phyloP scores from a whole-genome alignment of 2,329 filamentous ascomycete genomes.

The Pyrenophora teres region DNA sequence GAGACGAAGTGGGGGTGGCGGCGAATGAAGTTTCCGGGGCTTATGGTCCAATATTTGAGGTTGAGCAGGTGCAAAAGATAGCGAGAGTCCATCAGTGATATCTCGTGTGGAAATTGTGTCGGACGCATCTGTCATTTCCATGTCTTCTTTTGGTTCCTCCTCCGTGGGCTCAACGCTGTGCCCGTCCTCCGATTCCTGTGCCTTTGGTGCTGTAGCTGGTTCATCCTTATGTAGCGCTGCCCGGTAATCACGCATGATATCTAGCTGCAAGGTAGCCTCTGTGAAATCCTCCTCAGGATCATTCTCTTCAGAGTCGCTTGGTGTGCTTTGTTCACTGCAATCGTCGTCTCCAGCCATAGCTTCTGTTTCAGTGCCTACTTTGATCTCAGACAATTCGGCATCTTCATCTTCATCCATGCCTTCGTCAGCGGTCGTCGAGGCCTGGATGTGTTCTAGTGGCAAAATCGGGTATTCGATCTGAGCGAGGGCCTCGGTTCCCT shows the following conservation, averaged over 20 bases:
- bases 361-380: neutral
- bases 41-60: constrained; percentile 13
- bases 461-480: constrained; percentile 21
- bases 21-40: constrained; percentile 34
- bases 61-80: constrained; percentile 24
- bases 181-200: neutral
- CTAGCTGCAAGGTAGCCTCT: constrained; percentile 39
- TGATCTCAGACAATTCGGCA: constrained; percentile 3
- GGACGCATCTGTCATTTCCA: neutral
- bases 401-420: constrained; percentile 2
- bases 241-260: constrained; percentile 33
- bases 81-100: constrained; percentile 41
- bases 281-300: constrained; percentile 30
- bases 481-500: neutral
- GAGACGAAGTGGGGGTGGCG: constrained; percentile 33
- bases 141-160: neutral
- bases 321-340: neutral
- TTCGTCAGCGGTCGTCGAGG: constrained; percentile 1
- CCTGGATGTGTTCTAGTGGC: neutral
- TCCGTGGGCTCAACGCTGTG: no score
- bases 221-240: constrained; percentile 2
- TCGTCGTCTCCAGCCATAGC: neutral
- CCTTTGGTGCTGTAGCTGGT: neutral
- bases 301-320: neutral
- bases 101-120: constrained; percentile 14